These are phyloP conservation scores for Penicillium crustosum DNA, from an alignment of 2,329 filamentous ascomycete genomes.

Conservation along the genomic window DNA sequence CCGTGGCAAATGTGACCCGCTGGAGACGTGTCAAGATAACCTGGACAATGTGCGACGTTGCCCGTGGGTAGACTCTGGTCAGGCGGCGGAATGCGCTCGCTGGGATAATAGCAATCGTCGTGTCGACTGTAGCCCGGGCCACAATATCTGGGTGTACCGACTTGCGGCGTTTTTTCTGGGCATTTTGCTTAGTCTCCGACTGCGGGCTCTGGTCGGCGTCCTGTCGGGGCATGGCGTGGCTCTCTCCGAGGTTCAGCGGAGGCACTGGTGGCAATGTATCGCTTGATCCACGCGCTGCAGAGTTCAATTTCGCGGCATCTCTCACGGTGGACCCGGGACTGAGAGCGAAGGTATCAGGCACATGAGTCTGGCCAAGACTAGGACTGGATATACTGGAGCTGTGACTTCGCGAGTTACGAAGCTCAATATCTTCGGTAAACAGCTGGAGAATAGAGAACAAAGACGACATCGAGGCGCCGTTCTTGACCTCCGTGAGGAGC, in stretches of 20 bases:
- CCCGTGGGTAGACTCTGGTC: constrained; percentile 91
- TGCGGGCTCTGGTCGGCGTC: constrained; percentile 32
- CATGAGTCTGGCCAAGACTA: constrained; percentile 28
- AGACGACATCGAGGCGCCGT: constrained; percentile 97
- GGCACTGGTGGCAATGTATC: constrained; percentile 63
- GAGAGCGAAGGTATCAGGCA: constrained; percentile 41
- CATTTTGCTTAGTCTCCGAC: constrained; percentile 17
- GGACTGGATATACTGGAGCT: constrained; percentile 40
- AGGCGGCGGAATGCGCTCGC: constrained; percentile 91
- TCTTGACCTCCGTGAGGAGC: constrained; percentile 92
- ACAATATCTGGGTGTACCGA: constrained; percentile 97
- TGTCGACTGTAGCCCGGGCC: constrained; percentile 92
- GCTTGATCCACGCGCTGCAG: constrained; percentile 27
- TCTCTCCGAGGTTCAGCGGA: constrained; percentile 68
- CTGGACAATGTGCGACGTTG: constrained; percentile 95
- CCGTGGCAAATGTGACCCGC: constrained; percentile 89
- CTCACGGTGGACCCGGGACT: constrained; percentile 34
- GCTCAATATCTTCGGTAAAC: constrained; percentile 90
- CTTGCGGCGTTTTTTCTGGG: constrained; percentile 47
- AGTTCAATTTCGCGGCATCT: constrained; percentile 21
- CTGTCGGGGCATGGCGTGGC: constrained; percentile 28
- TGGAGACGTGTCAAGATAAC: constrained; percentile 94
- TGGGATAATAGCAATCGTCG: constrained; percentile 96
- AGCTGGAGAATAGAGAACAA: constrained; percentile 95
- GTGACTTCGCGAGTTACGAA: constrained; percentile 65